Percentiles rank a stretch among this genome's conserved stretches.
phyloP scores from a whole-genome alignment of 495 filamentous ascomycete genomes.

The Podospora bellae-mahoneyi region DNA sequence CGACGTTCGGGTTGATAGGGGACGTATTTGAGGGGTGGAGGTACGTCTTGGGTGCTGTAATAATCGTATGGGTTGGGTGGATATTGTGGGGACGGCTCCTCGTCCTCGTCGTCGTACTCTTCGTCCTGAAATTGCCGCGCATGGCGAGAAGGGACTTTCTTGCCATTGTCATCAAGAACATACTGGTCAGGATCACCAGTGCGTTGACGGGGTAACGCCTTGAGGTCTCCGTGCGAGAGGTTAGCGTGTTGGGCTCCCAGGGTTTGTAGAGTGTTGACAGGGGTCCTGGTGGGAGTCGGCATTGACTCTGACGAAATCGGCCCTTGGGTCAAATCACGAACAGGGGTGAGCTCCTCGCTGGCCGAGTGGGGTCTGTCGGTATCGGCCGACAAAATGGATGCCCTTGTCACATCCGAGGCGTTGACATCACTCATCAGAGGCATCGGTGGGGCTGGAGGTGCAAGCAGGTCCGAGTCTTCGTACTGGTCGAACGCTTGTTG shows the following conservation, averaged over 20 bases:
- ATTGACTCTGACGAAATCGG: slow-evolving; percentile 40
- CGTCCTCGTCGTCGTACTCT: slow-evolving; percentile 46
- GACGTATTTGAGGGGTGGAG: slow-evolving; percentile 53
- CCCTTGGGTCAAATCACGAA: slow-evolving; percentile 56
- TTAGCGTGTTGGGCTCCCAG: slow-evolving; percentile 50
- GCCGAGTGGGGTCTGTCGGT: slow-evolving; percentile 67
- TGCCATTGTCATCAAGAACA: slow-evolving; percentile 46
- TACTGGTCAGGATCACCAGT: slow-evolving; percentile 39
- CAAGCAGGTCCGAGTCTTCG: slow-evolving; percentile 39
- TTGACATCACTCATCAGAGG: slow-evolving; percentile 79
- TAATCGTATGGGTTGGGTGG: slow-evolving; percentile 48
- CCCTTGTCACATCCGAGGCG: slow-evolving; percentile 80
- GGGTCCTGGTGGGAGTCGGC: slow-evolving; percentile 42
- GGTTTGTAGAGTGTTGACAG: slow-evolving; percentile 36
- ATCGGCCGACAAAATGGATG: slow-evolving; percentile 80
- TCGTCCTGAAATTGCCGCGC: slow-evolving; percentile 29
- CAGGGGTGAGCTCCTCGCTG: slow-evolving; percentile 52
- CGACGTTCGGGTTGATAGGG: slow-evolving; percentile 57
- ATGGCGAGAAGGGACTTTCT: slow-evolving; percentile 33
- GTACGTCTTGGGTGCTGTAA: slow-evolving; percentile 53
- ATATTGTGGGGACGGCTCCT: slow-evolving; percentile 34
- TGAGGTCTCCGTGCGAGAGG: slow-evolving; percentile 50
- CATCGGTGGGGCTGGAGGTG: slow-evolving; percentile 62
- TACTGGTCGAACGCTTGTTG: slow-evolving; percentile 30
- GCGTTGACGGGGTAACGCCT: slow-evolving; percentile 40